Percentiles rank a stretch among this genome's conserved stretches.
phyloP scores from a whole-genome alignment of 1,284 basidiomycete genomes.

The Austroboletus niveus region DNA sequence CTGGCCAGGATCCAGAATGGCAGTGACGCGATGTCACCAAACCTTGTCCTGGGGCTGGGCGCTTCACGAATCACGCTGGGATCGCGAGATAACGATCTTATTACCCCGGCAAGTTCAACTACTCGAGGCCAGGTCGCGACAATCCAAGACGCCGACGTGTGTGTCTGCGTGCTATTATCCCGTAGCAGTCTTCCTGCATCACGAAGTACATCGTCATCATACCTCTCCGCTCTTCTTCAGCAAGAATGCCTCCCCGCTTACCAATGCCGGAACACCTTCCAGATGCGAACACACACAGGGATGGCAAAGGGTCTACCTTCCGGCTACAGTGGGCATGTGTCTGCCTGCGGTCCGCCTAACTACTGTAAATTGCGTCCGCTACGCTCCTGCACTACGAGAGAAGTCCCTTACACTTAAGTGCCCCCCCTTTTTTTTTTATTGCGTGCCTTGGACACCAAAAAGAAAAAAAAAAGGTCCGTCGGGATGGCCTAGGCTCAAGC shows the following conservation, averaged over 20 bases:
- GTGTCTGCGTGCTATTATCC: neutral
- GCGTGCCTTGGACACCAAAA: slow-evolving; percentile 16
- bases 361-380: slow-evolving; percentile 29
- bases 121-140: slow-evolving; percentile 20
- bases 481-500: slow-evolving; percentile 4
- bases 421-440: slow-evolving; percentile 5
- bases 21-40: slow-evolving; percentile 27
- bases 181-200: slow-evolving; percentile 16
- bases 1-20: slow-evolving; percentile 10
- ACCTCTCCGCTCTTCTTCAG: slow-evolving; percentile 18
- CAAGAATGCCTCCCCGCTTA: slow-evolving; percentile 13
- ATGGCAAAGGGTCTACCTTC: slow-evolving; percentile 26
- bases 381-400: slow-evolving; percentile 22
- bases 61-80: slow-evolving; percentile 14
- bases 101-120: neutral
- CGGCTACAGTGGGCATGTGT: slow-evolving; percentile 22
- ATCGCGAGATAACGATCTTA: slow-evolving; percentile 34
- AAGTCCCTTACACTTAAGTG: slow-evolving; percentile 14
- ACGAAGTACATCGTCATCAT: slow-evolving; percentile 19
- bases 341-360: slow-evolving; percentile 29
- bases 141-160: slow-evolving; percentile 25
- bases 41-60: slow-evolving; percentile 8
- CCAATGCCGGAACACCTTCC: slow-evolving; percentile 20
- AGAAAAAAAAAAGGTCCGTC: slow-evolving; percentile 5
- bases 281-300: slow-evolving; percentile 19